Evolutionary conservation across 192 early-diverging fungal species (phyloP).

Genomic region (Gaertneriomyces sp.): DNA sequence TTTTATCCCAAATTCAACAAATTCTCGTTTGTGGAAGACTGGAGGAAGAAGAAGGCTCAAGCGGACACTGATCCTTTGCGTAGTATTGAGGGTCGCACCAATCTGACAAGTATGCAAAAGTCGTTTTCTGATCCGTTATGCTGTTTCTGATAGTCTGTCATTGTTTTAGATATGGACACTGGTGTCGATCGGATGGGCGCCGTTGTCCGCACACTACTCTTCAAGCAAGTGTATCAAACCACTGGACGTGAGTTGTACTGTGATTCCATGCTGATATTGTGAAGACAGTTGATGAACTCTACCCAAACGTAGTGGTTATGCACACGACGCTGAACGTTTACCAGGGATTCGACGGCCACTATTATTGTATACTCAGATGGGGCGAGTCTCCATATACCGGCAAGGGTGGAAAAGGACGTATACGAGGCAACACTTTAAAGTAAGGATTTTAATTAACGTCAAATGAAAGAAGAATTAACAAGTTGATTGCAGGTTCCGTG

Average conservation of each 20-base stretch:
- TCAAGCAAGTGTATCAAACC: neutral
- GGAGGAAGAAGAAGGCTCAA: constrained; percentile 28
- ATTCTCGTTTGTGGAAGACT: constrained; percentile 35
- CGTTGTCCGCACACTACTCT: constrained; percentile 15
- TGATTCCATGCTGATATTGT: too few species aligned
- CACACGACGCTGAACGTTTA: constrained; percentile 34
- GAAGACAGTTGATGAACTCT: too few species aligned
- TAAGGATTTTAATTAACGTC: neutral
- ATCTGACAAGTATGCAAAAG: too few species aligned
- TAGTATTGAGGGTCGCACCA: constrained; percentile 14
- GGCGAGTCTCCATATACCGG: constrained; percentile 27
- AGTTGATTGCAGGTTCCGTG: constrained; percentile 18
- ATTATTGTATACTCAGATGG: constrained; percentile 31
- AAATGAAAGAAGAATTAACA: neutral
- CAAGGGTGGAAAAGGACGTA: constrained; percentile 7
- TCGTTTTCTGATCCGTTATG: too few species aligned
- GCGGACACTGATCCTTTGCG: constrained; percentile 25
- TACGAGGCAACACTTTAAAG: constrained; percentile 15
- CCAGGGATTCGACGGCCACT: constrained; percentile 23
- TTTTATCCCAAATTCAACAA: constrained; percentile 29
- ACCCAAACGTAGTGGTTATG: constrained; percentile 14
- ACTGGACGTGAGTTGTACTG: neutral
- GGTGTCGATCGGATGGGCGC: neutral
- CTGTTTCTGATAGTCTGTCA: neutral
- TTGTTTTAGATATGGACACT: neutral